Evolutionary conservation across 257 asterid species (phyloP), one percentile per base, ranked within the genome.

Genomic region (Solanum peruvianum): DNA sequence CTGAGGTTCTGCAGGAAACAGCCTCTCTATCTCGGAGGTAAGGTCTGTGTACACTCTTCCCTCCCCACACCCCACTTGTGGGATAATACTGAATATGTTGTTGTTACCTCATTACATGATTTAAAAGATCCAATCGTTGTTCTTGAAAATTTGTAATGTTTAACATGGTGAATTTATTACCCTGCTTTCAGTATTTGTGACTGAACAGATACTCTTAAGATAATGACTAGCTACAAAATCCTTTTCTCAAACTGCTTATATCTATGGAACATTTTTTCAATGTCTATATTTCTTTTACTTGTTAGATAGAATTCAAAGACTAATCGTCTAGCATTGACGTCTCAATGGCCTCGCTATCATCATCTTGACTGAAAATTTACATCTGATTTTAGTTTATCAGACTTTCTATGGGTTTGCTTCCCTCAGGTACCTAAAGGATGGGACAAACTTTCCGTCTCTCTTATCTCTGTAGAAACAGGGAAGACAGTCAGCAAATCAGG

Each of bases 361-460:
- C 70, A 81, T 81, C 29, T 81, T 49, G 69, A 10, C 42, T 47
- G 20, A 80, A 47, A 29, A 0, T 31, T 81, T 14, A 81, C 45
- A 11, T 81, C 85, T 18, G 10, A 11, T 81, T 25, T 27, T 41
- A 73, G 45, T 64, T 33, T 47, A 23, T 66, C 18, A n/a, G 18
- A 75, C 14, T 31, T 86, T 25, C 42, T 41, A 39, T 31, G 20
- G 52, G 39, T 42, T 82, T 73, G 58, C 49, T 23, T 89, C 49
- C 86, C 58, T 27, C 90, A 91, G 94, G 93, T 92, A 33, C 93
- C 93, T 3, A 92, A 91, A 90, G 94, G 93, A 69, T 92, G 93
- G 94, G 93, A 92, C 90, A 90, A 88, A 85, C 87, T 92, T 62
- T 87, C 76, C 66, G 33, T 92, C 33, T 91, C 93, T 78, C 86